A percentile compares a stretch with the other conserved stretches of the same genome.
phyloP scores from a whole-genome alignment of 768 basidiomycete species.

The Xanthoconium purpureum region DNA sequence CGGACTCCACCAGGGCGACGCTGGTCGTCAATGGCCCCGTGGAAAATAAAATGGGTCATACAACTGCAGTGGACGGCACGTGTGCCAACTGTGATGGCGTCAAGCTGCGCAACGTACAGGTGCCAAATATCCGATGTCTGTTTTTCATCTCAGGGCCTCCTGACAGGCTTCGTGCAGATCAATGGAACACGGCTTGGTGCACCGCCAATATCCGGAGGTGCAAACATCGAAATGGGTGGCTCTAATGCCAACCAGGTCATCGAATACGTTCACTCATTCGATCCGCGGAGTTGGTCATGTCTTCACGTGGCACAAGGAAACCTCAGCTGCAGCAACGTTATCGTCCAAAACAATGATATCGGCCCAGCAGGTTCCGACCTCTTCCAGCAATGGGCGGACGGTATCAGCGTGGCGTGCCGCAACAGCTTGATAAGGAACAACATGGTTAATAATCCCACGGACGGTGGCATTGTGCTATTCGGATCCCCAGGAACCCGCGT shows the following conservation, averaged over 20 bases:
- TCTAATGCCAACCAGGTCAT: conserved; percentile 67
- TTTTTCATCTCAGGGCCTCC: not conserved
- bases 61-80: conserved; percentile 68
- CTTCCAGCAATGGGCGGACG: conserved; percentile 79
- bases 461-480: conserved; percentile 78
- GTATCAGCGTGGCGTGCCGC: conserved; percentile 69
- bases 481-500: conserved; percentile 71
- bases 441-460: conserved; percentile 68
- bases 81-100: conserved; percentile 58
- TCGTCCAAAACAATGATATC: conserved; percentile 79
- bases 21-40: conserved; percentile 68
- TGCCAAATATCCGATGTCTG: conserved; percentile 18
- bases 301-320: conserved; percentile 73
- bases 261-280: conserved; percentile 71
- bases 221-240: conserved; percentile 85
- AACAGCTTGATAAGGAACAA: conserved; percentile 65
- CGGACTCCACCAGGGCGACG: conserved; percentile 60
- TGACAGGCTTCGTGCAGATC: conserved; percentile 43
- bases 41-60: conserved; percentile 59
- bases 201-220: conserved; percentile 56
- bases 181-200: conserved; percentile 65
- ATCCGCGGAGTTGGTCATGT: conserved; percentile 82
- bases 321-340: conserved; percentile 58
- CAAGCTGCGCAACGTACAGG: conserved; percentile 71
- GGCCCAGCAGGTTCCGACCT: conserved; percentile 69